Percentiles rank a stretch among this genome's conserved stretches.
These are phyloP conservation scores for Diaporthe sp. DNA, from an alignment of 2,329 filamentous ascomycete genomes.

Conservation along the genomic window DNA sequence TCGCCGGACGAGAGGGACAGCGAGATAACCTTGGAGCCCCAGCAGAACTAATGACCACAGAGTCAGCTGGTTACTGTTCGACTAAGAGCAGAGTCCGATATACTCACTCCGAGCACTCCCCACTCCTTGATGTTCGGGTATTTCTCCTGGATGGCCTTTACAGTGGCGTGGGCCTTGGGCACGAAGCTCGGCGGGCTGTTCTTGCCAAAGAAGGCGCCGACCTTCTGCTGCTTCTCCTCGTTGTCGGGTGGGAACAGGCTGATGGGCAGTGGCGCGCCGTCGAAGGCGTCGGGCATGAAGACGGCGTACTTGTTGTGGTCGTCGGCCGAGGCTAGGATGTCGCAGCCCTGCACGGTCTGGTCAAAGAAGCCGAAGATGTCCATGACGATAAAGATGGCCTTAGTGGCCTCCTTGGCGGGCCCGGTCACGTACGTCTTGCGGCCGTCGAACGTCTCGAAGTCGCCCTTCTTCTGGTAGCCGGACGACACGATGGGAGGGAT, in stretches of 20 bases:
- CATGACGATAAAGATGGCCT: constrained; percentile 73
- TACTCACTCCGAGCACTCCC: constrained; percentile 71
- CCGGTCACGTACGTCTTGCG: constrained; percentile 65
- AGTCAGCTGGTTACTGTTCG: background rate
- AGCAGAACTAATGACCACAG: constrained; percentile 67
- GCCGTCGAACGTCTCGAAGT: constrained; percentile 59
- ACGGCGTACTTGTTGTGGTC: constrained; percentile 80
- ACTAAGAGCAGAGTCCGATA: background rate
- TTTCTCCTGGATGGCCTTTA: constrained; percentile 65
- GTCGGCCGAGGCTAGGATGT: constrained; percentile 71
- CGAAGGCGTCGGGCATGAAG: constrained; percentile 93
- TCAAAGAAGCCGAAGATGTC: constrained; percentile 81
- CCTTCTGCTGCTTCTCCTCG: constrained; percentile 72
- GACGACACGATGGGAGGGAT: constrained; percentile 60
- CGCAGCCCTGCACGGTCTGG: constrained; percentile 78
- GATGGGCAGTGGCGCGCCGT: constrained; percentile 75
- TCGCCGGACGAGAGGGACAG: constrained; percentile 62
- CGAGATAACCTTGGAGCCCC: constrained; percentile 77
- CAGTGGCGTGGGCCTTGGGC: constrained; percentile 65
- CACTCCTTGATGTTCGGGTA: constrained; percentile 70
- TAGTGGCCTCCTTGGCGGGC: constrained; percentile 59
- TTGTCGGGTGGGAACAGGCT: constrained; percentile 74
- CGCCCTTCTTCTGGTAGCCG: constrained; percentile 60
- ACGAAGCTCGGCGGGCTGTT: constrained; percentile 63
- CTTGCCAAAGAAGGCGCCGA: constrained; percentile 70